Conservation (phyloP, 805 yeast species). For the Jamesozyma spencerorum region DNA sequence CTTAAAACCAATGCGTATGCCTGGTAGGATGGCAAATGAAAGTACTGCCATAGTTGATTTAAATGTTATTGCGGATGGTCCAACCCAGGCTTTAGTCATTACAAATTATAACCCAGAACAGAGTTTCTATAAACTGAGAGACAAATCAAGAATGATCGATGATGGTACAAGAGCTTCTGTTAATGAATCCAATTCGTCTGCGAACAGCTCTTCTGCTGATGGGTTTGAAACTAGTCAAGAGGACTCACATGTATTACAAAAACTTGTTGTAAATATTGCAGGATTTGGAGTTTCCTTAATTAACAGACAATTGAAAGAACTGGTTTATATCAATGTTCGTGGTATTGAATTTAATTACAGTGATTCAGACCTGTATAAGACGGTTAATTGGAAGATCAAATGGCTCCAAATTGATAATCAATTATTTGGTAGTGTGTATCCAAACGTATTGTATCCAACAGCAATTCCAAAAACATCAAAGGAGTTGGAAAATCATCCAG, state of each 20-base stretch:
- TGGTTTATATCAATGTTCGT: constrained; percentile 71
- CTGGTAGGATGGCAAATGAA: constrained; percentile 34
- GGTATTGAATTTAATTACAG: constrained; percentile 76
- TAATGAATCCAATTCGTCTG: constrained; percentile 13
- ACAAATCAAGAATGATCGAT: constrained; percentile 4
- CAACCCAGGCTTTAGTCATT: constrained; percentile 78
- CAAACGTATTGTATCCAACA: constrained; percentile 82
- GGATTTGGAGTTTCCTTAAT: constrained; percentile 86
- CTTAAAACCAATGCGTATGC: constrained; percentile 73
- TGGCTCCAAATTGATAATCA: constrained; percentile 96
- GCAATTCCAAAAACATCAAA: constrained; percentile 75
- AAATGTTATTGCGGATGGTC: constrained; percentile 94
- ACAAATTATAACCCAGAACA: constrained; percentile 71
- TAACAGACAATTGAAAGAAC: constrained; percentile 60
- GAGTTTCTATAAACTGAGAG: constrained; percentile 55
- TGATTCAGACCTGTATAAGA: constrained; percentile 78
- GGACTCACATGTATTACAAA: constrained; percentile 29
- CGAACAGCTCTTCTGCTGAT: constrained; percentile 30
- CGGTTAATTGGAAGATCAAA: constrained; percentile 67
- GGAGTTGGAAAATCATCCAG: constrained; percentile 84
- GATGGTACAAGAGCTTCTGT: constrained; percentile 17
- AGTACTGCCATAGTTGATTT: constrained; percentile 58
- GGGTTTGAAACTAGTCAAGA: constrained; percentile 45
- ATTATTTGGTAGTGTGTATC: constrained; percentile 77
- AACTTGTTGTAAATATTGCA: constrained; percentile 54